A percentile compares a stretch with the other conserved stretches of the same genome.
Evolutionary conservation across 148 eudicot species (phyloP).

Genomic region (Heliosperma pusillum): DNA sequence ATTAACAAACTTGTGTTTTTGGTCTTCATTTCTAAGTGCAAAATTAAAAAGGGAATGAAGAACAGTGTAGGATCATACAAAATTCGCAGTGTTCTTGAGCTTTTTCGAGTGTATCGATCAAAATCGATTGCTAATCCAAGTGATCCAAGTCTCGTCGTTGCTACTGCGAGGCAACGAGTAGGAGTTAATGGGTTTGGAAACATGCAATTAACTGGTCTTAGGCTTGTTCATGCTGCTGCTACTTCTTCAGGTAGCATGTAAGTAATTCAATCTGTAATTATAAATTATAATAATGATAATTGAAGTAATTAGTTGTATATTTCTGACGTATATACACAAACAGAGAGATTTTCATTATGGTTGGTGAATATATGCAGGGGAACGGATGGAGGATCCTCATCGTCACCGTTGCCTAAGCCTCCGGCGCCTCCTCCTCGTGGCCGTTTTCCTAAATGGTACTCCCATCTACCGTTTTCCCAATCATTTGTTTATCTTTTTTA

Average conservation of each 20-base stretch:
- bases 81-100: constrained; percentile 29
- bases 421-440: constrained; percentile 15
- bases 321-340: no score
- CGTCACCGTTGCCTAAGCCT: constrained; percentile 1
- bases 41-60: constrained; percentile 10
- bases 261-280: not conserved
- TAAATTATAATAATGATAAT: no score
- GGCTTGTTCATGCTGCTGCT: constrained; percentile 11
- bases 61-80: constrained; percentile 23
- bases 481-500: no score
- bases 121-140: constrained; percentile 2
- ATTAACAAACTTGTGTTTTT: not conserved
- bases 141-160: not conserved
- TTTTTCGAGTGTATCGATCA: constrained; percentile 21
- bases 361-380: no score
- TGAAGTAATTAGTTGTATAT: no score
- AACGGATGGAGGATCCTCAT: not conserved
- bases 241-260: constrained; percentile 16
- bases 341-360: no score
- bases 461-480: no score
- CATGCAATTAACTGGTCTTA: not conserved
- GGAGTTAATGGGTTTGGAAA: not conserved
- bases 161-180: not conserved
- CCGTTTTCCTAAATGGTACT: constrained; percentile 21
- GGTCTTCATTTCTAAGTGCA: not conserved